Evolutionary conservation across 1,284 basidiomycete genomes (phyloP), one percentile per base, ranked within the genome.

Genomic region (Porodaedalea pini): DNA sequence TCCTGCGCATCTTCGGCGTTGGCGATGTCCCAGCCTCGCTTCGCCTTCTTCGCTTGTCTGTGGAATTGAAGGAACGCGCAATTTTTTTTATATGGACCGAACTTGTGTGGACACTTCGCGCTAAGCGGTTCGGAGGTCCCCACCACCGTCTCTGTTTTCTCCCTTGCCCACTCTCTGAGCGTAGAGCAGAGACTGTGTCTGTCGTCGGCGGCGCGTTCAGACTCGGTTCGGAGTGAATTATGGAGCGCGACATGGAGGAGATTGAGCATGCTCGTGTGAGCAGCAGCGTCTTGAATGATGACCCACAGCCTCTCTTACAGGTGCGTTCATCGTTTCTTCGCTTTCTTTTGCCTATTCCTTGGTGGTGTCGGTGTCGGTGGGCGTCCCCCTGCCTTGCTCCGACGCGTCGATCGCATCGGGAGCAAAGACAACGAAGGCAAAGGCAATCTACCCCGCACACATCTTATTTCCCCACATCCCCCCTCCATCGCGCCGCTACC

Each of bases 211-310:
- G 23, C 25, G 34, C 3, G 25, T 17, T 27, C 17, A 8, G 36
- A 19, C n/a, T 51, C 29, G 27, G 17, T 11, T 21, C 15, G 34
- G n/a, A 25, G n/a, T n/a, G 6, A 37, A 37, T 2, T 5, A 51
- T 51, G 49, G 50, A 27, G n/a, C 51, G 41, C 34, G 54, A 59
- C 56, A 80, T 81, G 79, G 74, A 78, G 62, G 68, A 78, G 64
- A 57, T 69, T 56, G 66, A 66, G 48, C 69, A 69, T 51, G 65
- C 71, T 19, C 63, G 70, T 51, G 68, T 67, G 34, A 73, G 68
- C 59, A 76, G 73, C 61, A 72, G 72, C 37, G 62, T 74, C 49
- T 73, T 72, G 59, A 66, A 71, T 45, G 65, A 65, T 41, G 57
- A 67, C 44, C 25, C 59, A 65, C 59, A 43, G 67, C 71, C 49